Evolutionary conservation across 768 basidiomycete genomes (phyloP), one percentile per base, ranked within the genome.

Genomic region (Clitopilus hobsonii): DNA sequence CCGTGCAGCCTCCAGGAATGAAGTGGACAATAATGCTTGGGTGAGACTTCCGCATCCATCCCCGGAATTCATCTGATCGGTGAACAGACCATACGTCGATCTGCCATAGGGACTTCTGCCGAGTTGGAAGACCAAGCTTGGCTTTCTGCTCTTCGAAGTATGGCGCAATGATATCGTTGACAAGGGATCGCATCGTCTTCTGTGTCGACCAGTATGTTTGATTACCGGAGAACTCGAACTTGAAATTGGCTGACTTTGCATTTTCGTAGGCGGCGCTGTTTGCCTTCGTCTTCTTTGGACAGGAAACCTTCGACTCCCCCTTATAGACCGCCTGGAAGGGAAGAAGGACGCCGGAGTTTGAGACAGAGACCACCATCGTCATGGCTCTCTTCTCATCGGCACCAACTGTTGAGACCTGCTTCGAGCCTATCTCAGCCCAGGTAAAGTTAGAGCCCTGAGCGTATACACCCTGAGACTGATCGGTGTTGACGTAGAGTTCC

Each of bases 41-140:
- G 51, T 70, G 65, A 3, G 57, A 54, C 1, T 48, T 49, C 23
- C 52, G 41, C 61, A 77, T 63, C 70, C 71, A 77, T 0, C n/a
- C 18, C 0, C 67, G 51, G 56, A 76, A 76, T 30, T 71, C 72
- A n/a, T 61, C 23, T 0, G 71, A 72, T 0, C 68, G 61, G 54
- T 78, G 74, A 3, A 75, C 72, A 0, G 63, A 65, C 71, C 70
- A 75, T 0, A 69, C 62, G 45, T 75, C 73, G 47, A 69, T 63
- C 1, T 41, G 14, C 65, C 63, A 67, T 23, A 60, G 45, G 27
- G 48, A 56, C 36, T 50, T 60, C 53, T 58, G 65, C 36, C 25
- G 52, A 48, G 32, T 38, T 25, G 58, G 62, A 49, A 56, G 69
- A 18, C 54, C 51, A 11, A 63, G 60, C 0, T n/a, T 11, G 2